Conservation (phyloP, 2,329 filamentous ascomycete genomes). For the Penicillium sp. region DNA sequence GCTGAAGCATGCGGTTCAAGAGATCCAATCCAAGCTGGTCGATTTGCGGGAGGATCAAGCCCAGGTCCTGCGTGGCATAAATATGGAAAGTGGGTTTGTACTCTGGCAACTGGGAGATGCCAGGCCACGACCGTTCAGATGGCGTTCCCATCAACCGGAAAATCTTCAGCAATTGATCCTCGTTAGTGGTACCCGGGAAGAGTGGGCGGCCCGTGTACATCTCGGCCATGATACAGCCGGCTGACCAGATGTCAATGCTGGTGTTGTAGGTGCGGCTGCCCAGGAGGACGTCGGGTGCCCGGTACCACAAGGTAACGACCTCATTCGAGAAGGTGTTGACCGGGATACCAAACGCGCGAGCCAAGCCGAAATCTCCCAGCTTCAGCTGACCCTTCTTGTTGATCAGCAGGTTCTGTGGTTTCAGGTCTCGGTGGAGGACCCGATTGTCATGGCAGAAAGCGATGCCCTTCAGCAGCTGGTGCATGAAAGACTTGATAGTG, state of each 20-base stretch:
- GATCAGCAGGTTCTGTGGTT: constrained; percentile 95
- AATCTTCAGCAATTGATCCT: constrained; percentile 95
- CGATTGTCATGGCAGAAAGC: constrained; percentile 98
- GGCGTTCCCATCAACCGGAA: constrained; percentile 99
- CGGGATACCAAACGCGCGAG: constrained; percentile 91
- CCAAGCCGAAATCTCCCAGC: constrained; percentile 90
- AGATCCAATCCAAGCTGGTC: constrained; percentile 85
- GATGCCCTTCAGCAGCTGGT: constrained; percentile 91
- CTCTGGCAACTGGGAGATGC: constrained; percentile 92
- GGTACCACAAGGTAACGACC: constrained; percentile 96
- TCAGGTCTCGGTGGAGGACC: constrained; percentile 91
- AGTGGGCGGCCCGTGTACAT: constrained; percentile 96
- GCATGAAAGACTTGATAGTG: constrained; percentile 99
- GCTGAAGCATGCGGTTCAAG: constrained; percentile 84
- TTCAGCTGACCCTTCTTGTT: constrained; percentile 89
- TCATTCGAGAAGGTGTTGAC: constrained; percentile 99
- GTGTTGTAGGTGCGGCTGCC: constrained; percentile 97
- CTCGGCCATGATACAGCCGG: constrained; percentile 99
- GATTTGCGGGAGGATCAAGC: constrained; percentile 84
- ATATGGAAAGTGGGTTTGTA: constrained; percentile 96
- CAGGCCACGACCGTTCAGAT: constrained; percentile 91
- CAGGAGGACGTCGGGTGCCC: constrained; percentile 90
- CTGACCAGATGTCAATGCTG: constrained; percentile 99
- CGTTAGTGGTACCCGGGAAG: constrained; percentile 96
- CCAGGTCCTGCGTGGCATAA: constrained; percentile 87